These are phyloP conservation scores for Myxozyma vanderwaltii DNA, from an alignment of 805 yeast species.

Conservation along the genomic window DNA sequence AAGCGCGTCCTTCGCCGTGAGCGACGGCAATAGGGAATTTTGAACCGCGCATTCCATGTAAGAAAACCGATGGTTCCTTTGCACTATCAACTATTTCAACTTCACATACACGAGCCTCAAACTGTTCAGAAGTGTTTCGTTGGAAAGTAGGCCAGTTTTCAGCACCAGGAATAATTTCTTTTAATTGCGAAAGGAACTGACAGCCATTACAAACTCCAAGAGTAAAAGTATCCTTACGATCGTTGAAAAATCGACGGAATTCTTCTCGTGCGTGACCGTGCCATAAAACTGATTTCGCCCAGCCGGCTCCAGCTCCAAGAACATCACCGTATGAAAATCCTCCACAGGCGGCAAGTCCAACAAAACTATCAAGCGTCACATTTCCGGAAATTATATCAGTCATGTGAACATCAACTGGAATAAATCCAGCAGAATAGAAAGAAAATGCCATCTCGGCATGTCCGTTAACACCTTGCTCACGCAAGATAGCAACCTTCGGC, in stretches of 20 bases:
- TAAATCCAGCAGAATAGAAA: conserved; percentile 93
- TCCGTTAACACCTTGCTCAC: conserved; percentile 98
- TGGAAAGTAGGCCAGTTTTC: conserved; percentile 96
- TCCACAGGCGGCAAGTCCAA: conserved; percentile 97
- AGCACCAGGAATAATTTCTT: conserved; percentile 86
- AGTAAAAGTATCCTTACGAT: conserved; percentile 89
- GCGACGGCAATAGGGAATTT: conserved; percentile 96
- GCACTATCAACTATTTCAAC: conserved; percentile 71
- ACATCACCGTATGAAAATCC: conserved; percentile 99
- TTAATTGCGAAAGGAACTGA: conserved; percentile 87
- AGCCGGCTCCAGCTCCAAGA: conserved; percentile 97
- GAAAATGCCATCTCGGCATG: conserved; percentile 99
- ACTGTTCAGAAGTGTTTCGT: conserved; percentile 88
- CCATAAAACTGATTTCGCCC: conserved; percentile 96
- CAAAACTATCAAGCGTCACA: conserved; percentile 73
- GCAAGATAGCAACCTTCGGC: conserved; percentile 92
- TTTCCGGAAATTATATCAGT: conserved; percentile 79
- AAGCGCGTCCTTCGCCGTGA: conserved; percentile 96
- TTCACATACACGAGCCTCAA: conserved; percentile 92
- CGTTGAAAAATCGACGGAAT: conserved; percentile 79
- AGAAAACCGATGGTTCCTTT: conserved; percentile 59
- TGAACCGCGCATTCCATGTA: conserved; percentile 90
- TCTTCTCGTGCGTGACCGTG: conserved; percentile 74
- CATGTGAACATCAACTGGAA: conserved; percentile 95
- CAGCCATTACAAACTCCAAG: conserved; percentile 99